phyloP scores from a whole-genome alignment of 257 asterid genomes.

The Solanum tarapatanum region DNA sequence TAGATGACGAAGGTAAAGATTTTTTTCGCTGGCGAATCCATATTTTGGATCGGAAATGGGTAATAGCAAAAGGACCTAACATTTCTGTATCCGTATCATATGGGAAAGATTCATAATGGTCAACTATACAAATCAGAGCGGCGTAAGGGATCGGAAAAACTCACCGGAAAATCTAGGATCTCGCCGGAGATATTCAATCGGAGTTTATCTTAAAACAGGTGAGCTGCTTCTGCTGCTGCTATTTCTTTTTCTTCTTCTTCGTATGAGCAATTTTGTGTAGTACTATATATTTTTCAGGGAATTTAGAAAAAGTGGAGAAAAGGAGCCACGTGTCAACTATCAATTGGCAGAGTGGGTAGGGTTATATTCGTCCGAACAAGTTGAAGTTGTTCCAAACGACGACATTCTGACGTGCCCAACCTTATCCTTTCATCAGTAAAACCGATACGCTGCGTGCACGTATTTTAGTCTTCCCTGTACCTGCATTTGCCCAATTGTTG shows the following conservation, averaged over 20 bases:
- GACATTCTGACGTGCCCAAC: neutral
- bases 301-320: neutral
- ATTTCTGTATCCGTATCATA: slow-evolving; percentile 12
- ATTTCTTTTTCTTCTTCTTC: neutral
- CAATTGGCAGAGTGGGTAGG: neutral
- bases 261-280: neutral
- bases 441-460: neutral
- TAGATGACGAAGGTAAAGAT: neutral
- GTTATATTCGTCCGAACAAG: neutral
- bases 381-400: neutral
- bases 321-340: neutral
- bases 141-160: neutral
- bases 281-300: neutral
- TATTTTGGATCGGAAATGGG: slow-evolving; percentile 24
- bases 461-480: neutral
- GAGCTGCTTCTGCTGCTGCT: neutral
- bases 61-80: slow-evolving; percentile 28
- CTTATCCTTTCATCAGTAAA: neutral
- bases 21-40: slow-evolving; percentile 50
- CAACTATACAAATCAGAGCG: neutral
- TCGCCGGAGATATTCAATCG: neutral
- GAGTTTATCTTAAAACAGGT: neutral
- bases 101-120: neutral
- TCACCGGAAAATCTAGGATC: neutral
- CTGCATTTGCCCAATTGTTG: neutral